Evolutionary conservation across 192 early-diverging fungal species (phyloP).

Genomic region (Coemansia sp.): DNA sequence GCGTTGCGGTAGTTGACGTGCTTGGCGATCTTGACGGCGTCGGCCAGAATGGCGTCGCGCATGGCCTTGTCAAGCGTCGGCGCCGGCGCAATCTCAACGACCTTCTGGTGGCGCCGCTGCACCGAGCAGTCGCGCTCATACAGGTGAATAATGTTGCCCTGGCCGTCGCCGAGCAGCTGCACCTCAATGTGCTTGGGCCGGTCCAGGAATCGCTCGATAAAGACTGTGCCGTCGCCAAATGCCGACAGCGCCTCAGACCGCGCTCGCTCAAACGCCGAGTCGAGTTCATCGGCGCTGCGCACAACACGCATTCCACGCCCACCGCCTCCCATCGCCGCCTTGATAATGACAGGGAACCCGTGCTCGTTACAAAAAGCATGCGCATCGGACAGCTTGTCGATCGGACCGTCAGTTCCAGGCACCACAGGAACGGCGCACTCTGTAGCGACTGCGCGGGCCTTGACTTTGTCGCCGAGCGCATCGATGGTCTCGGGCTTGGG

Average conservation of each 20-base stretch:
- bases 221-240: constrained; percentile 96
- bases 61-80: constrained; percentile 65
- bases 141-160: constrained; percentile 86
- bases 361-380: constrained; percentile 72
- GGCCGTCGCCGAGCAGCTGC: constrained; percentile 84
- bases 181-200: constrained; percentile 96
- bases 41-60: constrained; percentile 77
- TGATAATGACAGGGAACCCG: constrained; percentile 95
- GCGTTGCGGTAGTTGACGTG: constrained; percentile 90
- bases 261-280: constrained; percentile 78
- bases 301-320: constrained; percentile 97
- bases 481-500: constrained; percentile 83
- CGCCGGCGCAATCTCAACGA: constrained; percentile 89
- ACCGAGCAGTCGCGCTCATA: constrained; percentile 98
- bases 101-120: constrained; percentile 96
- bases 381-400: constrained; percentile 65
- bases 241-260: constrained; percentile 85
- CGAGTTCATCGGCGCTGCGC: constrained; percentile 68
- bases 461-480: constrained; percentile 91
- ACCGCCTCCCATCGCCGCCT: constrained; percentile 95
- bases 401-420: constrained; percentile 88
- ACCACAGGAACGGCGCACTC: constrained; percentile 84
- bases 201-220: constrained; percentile 92
- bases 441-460: constrained; percentile 81
- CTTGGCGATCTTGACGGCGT: constrained; percentile 91